These are phyloP conservation scores for Strobilomyces echinocephalus DNA, from an alignment of 768 basidiomycete species.

Conservation along the genomic window DNA sequence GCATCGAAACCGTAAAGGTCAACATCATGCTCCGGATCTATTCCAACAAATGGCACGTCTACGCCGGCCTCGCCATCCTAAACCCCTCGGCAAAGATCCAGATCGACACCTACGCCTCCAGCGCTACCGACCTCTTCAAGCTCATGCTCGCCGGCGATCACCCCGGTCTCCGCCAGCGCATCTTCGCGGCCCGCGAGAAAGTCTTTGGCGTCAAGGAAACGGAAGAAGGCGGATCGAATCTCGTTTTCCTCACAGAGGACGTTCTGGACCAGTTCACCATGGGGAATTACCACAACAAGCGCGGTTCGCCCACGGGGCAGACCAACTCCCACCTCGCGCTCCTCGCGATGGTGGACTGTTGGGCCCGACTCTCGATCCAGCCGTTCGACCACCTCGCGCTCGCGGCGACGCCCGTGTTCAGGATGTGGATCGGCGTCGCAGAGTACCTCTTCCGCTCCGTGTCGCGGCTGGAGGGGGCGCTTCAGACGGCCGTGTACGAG, in stretches of 20 bases:
- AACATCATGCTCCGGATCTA: constrained; percentile 97
- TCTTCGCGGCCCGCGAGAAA: constrained; percentile 65
- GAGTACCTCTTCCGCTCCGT: constrained; percentile 87
- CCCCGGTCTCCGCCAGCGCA: constrained; percentile 56
- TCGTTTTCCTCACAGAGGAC: constrained; percentile 76
- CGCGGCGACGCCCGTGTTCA: constrained; percentile 94
- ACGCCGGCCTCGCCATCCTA: constrained; percentile 95
- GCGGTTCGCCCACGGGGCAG: constrained; percentile 1
- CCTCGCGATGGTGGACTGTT: constrained; percentile 98
- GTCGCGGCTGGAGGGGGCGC: constrained; percentile 57
- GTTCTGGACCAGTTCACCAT: constrained; percentile 88
- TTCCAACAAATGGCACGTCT: constrained; percentile 97
- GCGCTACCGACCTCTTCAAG: constrained; percentile 88
- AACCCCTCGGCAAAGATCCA: constrained; percentile 87
- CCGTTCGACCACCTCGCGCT: constrained; percentile 89
- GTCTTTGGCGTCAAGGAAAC: constrained; percentile 61
- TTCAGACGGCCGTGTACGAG: constrained; percentile 72
- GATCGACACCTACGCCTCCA: constrained; percentile 87
- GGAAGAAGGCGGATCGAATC: constrained; percentile 32
- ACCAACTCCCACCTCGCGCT: constrained; percentile 91
- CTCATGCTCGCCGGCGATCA: constrained; percentile 74
- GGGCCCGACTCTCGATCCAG: constrained; percentile 81
- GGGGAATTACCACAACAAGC: constrained; percentile 37
- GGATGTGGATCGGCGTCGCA: constrained; percentile 94
- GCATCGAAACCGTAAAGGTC: constrained; percentile 94